A percentile compares a stretch with the other conserved stretches of the same genome.
Conservation (phyloP, 1,284 basidiomycete genomes). For the Ustilago curta region DNA sequence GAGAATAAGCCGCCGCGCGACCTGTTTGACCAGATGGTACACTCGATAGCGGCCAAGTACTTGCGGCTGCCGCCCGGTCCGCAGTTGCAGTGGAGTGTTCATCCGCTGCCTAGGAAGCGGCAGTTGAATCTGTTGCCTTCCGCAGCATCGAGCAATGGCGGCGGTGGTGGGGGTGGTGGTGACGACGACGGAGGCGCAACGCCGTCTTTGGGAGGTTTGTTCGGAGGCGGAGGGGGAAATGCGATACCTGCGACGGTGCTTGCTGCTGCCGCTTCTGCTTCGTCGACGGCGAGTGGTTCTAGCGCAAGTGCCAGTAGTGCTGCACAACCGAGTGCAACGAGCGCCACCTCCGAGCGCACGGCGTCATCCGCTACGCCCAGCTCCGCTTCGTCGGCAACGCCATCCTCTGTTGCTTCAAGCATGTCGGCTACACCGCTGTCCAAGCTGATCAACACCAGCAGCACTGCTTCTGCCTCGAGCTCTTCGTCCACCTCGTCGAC, state of each 20-base stretch:
- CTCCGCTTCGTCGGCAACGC: not conserved
- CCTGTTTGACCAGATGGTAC: slow-evolving; percentile 37
- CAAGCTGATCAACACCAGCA: slow-evolving; percentile 7
- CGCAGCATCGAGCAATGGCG: not conserved
- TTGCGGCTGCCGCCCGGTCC: not conserved
- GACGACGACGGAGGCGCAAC: not conserved
- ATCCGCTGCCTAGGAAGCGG: slow-evolving; percentile 30
- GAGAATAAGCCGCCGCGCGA: slow-evolving; percentile 12
- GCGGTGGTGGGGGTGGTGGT: not conserved
- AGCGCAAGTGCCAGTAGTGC: not conserved
- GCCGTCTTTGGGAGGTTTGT: not conserved
- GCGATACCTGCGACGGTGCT: slow-evolving; percentile 21
- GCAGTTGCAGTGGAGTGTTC: slow-evolving; percentile 25
- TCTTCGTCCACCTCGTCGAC: not conserved
- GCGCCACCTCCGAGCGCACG: slow-evolving; percentile 8
- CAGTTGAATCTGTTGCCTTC: slow-evolving; percentile 13
- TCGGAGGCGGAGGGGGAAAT: slow-evolving; percentile 8
- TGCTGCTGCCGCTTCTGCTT: slow-evolving; percentile 10
- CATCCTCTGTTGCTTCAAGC: not conserved
- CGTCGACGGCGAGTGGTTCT: not conserved
- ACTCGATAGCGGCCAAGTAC: slow-evolving; percentile 19
- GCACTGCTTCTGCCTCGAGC: slow-evolving; percentile 3
- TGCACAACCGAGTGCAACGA: not conserved
- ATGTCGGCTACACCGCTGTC: slow-evolving; percentile 10
- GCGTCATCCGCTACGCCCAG: not conserved